Base-by-base conservation (phyloP, 2,329 filamentous ascomycete genomes). In the Elsinoe australis region DNA sequence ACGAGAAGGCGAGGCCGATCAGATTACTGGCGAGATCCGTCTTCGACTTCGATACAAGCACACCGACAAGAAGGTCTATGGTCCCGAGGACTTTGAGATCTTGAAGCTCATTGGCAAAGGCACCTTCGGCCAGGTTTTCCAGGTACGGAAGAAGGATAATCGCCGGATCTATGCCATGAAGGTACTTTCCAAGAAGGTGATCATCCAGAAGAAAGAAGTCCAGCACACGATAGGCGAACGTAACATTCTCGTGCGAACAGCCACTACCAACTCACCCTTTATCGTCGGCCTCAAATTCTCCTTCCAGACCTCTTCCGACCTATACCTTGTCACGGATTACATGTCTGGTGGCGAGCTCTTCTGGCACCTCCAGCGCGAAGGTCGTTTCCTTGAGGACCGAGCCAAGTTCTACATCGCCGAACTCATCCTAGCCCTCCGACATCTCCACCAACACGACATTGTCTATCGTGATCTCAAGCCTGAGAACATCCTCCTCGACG, bases 361-460 rank as follows among this genome's bases (percentile, higher is more conserved):
- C 68, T 98, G 92, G 90, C 92, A 98, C 71, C 70, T 98, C 51
- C 92, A 98, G 64, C 94, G 94, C 63, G 92, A 96, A 64, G 90
- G 90, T 44, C 84, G 90, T 22, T 98, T 98, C 66, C 84, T 92
- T 56, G 92, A 96, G 71, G 85, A 82, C 59, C 81, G 92, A 18
- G 92, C 92, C 56, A 96, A 96, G 68, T 98, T 98, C 65, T 98
- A 98, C 70, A 96, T 96, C 64, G 92, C 92, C 12, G 92, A 98
- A 67, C 79, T 98, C 53, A 96, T 98, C 56, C 74, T 96, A 44
- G 89, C 92, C 18, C 82, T 98, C 53, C 85, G 95, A 62, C 92
- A 96, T 63, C 78, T 98, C 10, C 92, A 98, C 69, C 80, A 94
- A 54, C 90, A 95, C 69, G 88, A 96, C 64, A 96, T 98, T 56